A percentile compares a stretch with the other conserved stretches of the same genome.
These are phyloP conservation scores for Epichloe coenophiala DNA, from an alignment of 2,329 filamentous ascomycete genomes.

Conservation along the genomic window DNA sequence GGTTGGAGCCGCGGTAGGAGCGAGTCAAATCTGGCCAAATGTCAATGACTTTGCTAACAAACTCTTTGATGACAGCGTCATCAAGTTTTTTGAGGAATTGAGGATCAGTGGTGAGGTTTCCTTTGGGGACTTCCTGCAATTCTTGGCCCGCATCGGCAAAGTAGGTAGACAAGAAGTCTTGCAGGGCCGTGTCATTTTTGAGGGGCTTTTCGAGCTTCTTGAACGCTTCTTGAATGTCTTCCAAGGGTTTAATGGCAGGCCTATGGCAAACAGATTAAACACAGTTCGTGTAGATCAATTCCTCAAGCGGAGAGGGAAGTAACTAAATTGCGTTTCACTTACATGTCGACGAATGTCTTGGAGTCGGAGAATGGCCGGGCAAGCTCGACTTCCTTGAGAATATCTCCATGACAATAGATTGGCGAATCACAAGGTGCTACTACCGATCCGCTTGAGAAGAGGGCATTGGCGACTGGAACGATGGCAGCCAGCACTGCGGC, in stretches of 20 bases:
- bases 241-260: slow-evolving; percentile 44
- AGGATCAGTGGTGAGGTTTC: slow-evolving; percentile 40
- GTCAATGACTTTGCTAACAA: slow-evolving; percentile 48
- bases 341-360: slow-evolving; percentile 61
- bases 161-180: slow-evolving; percentile 46
- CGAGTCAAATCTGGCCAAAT: slow-evolving; percentile 59
- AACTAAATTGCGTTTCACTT: slow-evolving; percentile 13
- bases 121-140: slow-evolving; percentile 37
- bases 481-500: slow-evolving; percentile 14
- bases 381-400: slow-evolving; percentile 48
- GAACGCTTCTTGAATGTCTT: slow-evolving; percentile 49
- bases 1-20: slow-evolving; percentile 35
- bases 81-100: slow-evolving; percentile 43
- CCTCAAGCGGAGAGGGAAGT: background rate
- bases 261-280: slow-evolving; percentile 17
- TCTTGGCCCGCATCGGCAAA: slow-evolving; percentile 53
- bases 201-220: slow-evolving; percentile 45
- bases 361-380: slow-evolving; percentile 52
- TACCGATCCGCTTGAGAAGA: slow-evolving; percentile 47
- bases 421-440: slow-evolving; percentile 53
- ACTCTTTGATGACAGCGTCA: slow-evolving; percentile 45
- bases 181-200: slow-evolving; percentile 47
- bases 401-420: slow-evolving; percentile 53
- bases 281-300: background rate
- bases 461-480: slow-evolving; percentile 21